These are phyloP conservation scores for Penicillium herquei DNA, from an alignment of 495 filamentous ascomycete genomes.

Conservation along the genomic window DNA sequence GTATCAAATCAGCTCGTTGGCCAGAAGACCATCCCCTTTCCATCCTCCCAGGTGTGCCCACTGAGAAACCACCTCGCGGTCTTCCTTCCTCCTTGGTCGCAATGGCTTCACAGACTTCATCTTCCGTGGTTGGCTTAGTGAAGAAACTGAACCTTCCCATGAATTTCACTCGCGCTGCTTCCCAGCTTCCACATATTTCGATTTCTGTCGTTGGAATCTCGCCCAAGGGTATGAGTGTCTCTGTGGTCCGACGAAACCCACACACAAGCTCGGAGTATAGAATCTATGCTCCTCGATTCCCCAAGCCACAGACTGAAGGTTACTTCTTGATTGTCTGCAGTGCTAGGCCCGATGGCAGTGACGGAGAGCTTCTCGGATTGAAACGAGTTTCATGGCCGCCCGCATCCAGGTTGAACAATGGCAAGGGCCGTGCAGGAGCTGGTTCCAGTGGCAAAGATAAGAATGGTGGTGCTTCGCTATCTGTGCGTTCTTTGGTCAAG, in stretches of 20 bases:
- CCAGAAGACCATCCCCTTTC: constrained; percentile 75
- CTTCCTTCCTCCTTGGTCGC: constrained; percentile 25
- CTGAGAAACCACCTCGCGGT: constrained; percentile 32
- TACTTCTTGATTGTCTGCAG: constrained; percentile 74
- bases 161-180: constrained; percentile 55
- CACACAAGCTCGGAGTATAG: constrained; percentile 59
- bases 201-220: constrained; percentile 60
- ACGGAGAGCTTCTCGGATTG: constrained; percentile 74
- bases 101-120: constrained; percentile 26
- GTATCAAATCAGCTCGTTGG: constrained; percentile 91
- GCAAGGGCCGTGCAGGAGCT: constrained; percentile 20
- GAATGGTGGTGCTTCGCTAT: constrained; percentile 10
- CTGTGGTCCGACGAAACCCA: constrained; percentile 65
- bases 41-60: constrained; percentile 74
- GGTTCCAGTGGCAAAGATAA: constrained; percentile 24
- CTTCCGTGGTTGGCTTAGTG: constrained; percentile 23
- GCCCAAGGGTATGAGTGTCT: constrained; percentile 59
- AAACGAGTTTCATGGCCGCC: constrained; percentile 79
- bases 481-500: constrained; percentile 52
- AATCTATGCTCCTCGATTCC: constrained; percentile 84
- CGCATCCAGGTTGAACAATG: constrained; percentile 21
- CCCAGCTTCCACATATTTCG: constrained; percentile 65
- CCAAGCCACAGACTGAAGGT: constrained; percentile 92
- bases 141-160: constrained; percentile 31
- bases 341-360: constrained; percentile 53